Percentiles rank a stretch among this genome's conserved stretches.
These are phyloP conservation scores for Cytidiella melzeri DNA, from an alignment of 768 basidiomycete genomes.

Conservation along the genomic window DNA sequence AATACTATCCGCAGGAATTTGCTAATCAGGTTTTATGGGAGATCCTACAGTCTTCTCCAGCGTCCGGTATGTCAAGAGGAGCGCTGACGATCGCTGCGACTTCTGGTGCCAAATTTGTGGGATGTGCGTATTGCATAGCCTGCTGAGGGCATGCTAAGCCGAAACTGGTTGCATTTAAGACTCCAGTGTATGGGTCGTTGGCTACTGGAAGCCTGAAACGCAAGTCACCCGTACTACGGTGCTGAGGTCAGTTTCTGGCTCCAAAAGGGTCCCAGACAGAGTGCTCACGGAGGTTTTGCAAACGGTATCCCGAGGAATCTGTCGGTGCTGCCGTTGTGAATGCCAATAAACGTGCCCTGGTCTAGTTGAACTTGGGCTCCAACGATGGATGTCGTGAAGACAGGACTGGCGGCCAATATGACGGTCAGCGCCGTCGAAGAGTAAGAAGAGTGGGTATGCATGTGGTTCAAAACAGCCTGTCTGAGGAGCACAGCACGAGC, in stretches of 20 bases:
- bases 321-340: background rate
- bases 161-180: slow-evolving; percentile 29
- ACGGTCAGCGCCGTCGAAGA: too few species aligned
- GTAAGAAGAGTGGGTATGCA: too few species aligned
- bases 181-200: slow-evolving; percentile 26
- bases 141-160: slow-evolving; percentile 39
- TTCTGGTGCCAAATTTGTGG: too few species aligned
- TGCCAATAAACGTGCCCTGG: slow-evolving; percentile 6
- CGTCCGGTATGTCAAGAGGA: slow-evolving; percentile 15
- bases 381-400: background rate
- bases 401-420: too few species aligned
- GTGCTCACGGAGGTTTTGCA: slow-evolving; percentile 9
- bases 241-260: background rate
- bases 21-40: slow-evolving; percentile 2
- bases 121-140: slow-evolving; percentile 12
- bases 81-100: slow-evolving; percentile 11
- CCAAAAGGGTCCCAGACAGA: background rate
- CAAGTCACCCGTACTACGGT: slow-evolving; percentile 16
- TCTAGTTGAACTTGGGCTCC: background rate
- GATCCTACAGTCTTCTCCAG: slow-evolving; percentile 10
- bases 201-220: slow-evolving; percentile 19
- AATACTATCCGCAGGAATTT: background rate
- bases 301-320: slow-evolving; percentile 9
- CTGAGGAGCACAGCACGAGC: too few species aligned
- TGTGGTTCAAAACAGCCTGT: too few species aligned